phyloP scores from a whole-genome alignment of 2,329 filamentous ascomycete species.

The Cytospora mali region DNA sequence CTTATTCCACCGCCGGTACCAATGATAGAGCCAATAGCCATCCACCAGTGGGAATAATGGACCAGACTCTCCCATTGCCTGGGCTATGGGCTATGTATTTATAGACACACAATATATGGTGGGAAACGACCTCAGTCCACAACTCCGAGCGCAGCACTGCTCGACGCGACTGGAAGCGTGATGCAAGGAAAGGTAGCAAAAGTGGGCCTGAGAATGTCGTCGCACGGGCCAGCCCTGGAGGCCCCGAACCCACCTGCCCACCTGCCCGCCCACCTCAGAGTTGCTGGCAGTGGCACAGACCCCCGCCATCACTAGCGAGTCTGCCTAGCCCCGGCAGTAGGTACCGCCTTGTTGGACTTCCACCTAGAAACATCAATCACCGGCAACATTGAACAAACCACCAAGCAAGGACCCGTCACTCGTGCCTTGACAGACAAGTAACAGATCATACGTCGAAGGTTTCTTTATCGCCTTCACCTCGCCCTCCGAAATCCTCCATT shows the following conservation, averaged over 20 bases:
- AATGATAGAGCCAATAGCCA: too few species aligned
- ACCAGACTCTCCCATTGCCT: too few species aligned
- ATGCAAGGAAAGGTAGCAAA: too few species aligned
- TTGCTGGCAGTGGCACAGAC: constrained; percentile 11
- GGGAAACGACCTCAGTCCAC: too few species aligned
- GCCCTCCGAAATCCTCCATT: background rate
- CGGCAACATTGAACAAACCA: background rate
- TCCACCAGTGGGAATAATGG: too few species aligned
- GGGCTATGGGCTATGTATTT: too few species aligned
- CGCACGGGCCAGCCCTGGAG: background rate
- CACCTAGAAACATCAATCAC: background rate
- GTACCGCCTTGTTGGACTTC: background rate
- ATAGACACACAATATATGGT: too few species aligned
- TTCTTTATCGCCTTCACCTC: background rate
- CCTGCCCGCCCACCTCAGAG: background rate
- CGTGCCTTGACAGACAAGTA: background rate
- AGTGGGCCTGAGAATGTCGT: too few species aligned
- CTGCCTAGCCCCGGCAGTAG: constrained; percentile 24
- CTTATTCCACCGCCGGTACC: too few species aligned
- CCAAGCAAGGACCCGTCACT: background rate
- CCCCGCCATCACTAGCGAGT: constrained; percentile 26
- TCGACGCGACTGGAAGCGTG: too few species aligned
- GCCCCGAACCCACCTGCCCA: background rate
- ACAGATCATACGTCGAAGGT: background rate
- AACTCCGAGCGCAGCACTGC: too few species aligned